Evolutionary conservation across 352 stramenopile genomes (phyloP), one percentile per base, ranked within the genome.

Genomic region (Globisporangium canariense): DNA sequence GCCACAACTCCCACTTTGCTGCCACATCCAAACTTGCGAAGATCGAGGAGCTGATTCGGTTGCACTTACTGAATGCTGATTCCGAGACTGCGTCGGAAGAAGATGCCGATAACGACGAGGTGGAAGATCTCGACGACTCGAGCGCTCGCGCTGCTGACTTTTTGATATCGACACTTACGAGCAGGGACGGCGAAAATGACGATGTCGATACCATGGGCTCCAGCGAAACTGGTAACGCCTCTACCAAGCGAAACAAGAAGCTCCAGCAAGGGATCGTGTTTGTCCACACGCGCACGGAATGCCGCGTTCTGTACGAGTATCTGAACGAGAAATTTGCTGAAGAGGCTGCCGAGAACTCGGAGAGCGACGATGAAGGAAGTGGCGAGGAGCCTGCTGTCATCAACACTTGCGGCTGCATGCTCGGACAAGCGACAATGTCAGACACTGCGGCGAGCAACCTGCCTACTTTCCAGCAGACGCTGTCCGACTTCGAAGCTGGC

Each of bases 201-300:
- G 50, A 58, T 25, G 43, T 4, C 3, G 47, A 58, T 16, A 18
- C 14, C 2, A 38, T 28, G 7, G 65, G 55, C 7, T 36, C 41
- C 36, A 40, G 22, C 4, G 58, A 65, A 6, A 22, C 22, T 10
- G 34, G 9, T 3, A 16, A 16, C 14, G 25, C 10, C 0, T 45
- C 4, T 4, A 25, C 22, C 28, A 30, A 20, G 10, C 34, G 25
- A 7, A 18, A 4, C 10, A 28, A 47, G 40, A 30, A 54, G n/a
- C 28, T 10, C 11, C 62, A 89, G n/a, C 80, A 91, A 47, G 86
- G 86, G 20, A 94, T 97, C 36, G 69, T 97, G 46, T 96, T 96
- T 58, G 88, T 96, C 11, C 79, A 90, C 49, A 91, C 82, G 20
- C 81, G 89, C n/a, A 77, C 78, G 25, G 87, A 94, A 65, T 91